These are phyloP conservation scores for Cordyceps cateniannulata DNA, from an alignment of 2,329 filamentous ascomycete species.

Conservation along the genomic window DNA sequence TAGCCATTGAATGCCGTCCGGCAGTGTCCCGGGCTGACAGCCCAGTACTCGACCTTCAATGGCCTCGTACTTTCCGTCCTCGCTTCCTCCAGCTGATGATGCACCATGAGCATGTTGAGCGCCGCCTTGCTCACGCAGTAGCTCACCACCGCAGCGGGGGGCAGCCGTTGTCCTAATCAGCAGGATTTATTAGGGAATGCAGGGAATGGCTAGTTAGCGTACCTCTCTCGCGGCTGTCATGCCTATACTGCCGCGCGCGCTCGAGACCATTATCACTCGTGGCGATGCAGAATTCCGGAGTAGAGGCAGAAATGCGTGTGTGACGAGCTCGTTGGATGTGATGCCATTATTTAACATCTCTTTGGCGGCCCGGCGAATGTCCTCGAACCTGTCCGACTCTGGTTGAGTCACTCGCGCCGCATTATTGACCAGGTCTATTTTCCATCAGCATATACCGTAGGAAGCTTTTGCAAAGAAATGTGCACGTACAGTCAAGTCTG, in stretches of 20 bases:
- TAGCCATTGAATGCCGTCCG: slow-evolving; percentile 18
- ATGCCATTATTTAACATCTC: slow-evolving; percentile 16
- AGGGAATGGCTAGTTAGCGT: background rate
- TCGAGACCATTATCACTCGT: slow-evolving; percentile 18
- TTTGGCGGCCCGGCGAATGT: slow-evolving; percentile 10
- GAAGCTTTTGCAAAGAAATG: background rate
- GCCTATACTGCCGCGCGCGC: slow-evolving; percentile 15
- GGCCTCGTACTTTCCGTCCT: background rate
- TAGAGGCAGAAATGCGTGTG: slow-evolving; percentile 14
- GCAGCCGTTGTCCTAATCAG: background rate
- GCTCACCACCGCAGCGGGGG: background rate
- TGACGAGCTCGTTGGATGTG: slow-evolving; percentile 15
- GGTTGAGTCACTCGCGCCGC: slow-evolving; percentile 11
- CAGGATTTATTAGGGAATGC: no score
- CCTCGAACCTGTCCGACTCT: slow-evolving; percentile 8
- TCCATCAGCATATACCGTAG: no score
- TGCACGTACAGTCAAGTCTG: background rate
- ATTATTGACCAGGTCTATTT: background rate
- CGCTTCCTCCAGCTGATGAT: slow-evolving; percentile 14
- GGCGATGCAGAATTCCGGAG: background rate
- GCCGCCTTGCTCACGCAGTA: slow-evolving; percentile 17
- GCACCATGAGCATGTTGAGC: slow-evolving; percentile 18
- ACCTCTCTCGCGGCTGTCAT: slow-evolving; percentile 16
- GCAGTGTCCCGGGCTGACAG: slow-evolving; percentile 16
- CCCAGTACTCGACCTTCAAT: slow-evolving; percentile 17